Evolutionary conservation across 768 basidiomycete species (phyloP).

Genomic region (Amanita phalloides): DNA sequence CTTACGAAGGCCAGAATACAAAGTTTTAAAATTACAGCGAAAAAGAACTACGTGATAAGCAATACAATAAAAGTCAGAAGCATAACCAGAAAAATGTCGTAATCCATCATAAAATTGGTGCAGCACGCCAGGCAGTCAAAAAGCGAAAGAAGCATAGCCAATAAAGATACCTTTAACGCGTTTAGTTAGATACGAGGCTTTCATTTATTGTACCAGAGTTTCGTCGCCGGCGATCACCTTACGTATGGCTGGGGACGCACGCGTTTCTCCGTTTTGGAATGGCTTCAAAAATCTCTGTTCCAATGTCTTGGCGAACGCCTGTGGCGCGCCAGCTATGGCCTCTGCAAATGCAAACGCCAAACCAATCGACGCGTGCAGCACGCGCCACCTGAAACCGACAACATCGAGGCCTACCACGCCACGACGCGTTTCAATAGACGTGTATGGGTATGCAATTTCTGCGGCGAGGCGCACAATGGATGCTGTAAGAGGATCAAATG

Average conservation of each 20-base stretch:
- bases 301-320: constrained; percentile 19
- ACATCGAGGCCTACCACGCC: constrained; percentile 36
- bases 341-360: constrained; percentile 64
- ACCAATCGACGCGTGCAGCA: constrained; percentile 41
- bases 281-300: constrained; percentile 13
- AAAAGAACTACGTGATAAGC: not conserved
- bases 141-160: constrained; percentile 4
- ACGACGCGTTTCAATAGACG: constrained; percentile 12
- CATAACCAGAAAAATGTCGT: not conserved
- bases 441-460: constrained; percentile 47
- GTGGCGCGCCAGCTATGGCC: constrained; percentile 41
- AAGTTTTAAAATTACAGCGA: constrained; percentile 1
- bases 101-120: not conserved
- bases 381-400: constrained; percentile 43
- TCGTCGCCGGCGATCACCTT: constrained; percentile 7
- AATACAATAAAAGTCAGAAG: not conserved
- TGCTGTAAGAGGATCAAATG: constrained; percentile 53
- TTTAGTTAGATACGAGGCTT: not conserved
- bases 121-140: constrained; percentile 5
- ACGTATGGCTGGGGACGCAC: not conserved
- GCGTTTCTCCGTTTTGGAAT: constrained; percentile 5
- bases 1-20: not conserved
- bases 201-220: constrained; percentile 10
- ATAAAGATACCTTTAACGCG: constrained; percentile 3
- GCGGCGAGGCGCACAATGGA: constrained; percentile 55